Percentiles rank a stretch among this genome's conserved stretches.
phyloP scores from a whole-genome alignment of 352 stramenopile species.

The Phytophthora pseudosyringae region DNA sequence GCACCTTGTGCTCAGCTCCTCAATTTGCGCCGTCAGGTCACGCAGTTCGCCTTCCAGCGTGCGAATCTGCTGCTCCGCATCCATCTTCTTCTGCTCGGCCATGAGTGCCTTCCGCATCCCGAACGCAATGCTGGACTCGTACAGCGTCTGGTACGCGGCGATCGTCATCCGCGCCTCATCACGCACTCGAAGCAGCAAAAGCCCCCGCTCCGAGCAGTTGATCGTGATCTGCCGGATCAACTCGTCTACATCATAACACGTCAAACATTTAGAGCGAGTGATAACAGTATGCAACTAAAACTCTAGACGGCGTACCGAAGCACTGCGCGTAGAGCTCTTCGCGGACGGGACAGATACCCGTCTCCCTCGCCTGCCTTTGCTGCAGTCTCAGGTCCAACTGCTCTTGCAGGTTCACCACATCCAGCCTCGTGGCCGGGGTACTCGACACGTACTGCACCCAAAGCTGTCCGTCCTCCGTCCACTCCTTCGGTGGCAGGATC shows the following conservation, averaged over 20 bases:
- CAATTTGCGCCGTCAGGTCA: conserved; percentile 83
- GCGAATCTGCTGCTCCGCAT: conserved; percentile 85
- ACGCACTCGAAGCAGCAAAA: conserved; percentile 89
- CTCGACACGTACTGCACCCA: conserved; percentile 95
- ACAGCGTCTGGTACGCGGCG: conserved; percentile 92
- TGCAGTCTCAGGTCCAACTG: conserved; percentile 92
- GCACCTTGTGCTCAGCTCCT: conserved; percentile 69
- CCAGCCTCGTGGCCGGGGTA: conserved; percentile 90
- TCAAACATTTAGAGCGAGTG: background rate
- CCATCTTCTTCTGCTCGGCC: conserved; percentile 92
- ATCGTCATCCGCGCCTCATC: conserved; percentile 94
- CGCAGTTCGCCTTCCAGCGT: conserved; percentile 79
- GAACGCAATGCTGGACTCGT: conserved; percentile 93
- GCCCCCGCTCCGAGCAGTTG: conserved; percentile 91
- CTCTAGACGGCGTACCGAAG: conserved; percentile 62
- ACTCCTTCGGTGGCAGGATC: conserved; percentile 90
- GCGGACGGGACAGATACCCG: conserved; percentile 91
- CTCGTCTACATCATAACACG: conserved; percentile 68
- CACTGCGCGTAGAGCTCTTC: conserved; percentile 94
- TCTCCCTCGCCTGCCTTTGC: conserved; percentile 92
- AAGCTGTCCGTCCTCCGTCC: conserved; percentile 90
- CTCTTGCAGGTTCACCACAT: conserved; percentile 93
- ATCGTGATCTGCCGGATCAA: conserved; percentile 94
- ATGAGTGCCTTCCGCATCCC: conserved; percentile 95
- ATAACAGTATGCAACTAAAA: background rate